These are phyloP conservation scores for Pyricularia sp. DNA, from an alignment of 2,329 filamentous ascomycete species.

Conservation along the genomic window DNA sequence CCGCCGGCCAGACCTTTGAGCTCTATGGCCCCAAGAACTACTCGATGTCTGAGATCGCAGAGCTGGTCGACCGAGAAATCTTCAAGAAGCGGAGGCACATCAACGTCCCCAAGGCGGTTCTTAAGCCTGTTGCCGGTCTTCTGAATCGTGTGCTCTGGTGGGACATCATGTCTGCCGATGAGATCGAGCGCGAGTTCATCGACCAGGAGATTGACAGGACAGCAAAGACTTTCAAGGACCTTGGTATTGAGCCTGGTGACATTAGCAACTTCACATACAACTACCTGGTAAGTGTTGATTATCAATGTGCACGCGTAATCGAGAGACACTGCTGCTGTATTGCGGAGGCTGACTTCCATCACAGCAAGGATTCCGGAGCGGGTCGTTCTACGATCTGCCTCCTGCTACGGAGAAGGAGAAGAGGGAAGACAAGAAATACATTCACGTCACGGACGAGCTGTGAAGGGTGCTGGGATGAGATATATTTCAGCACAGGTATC, in stretches of 20 bases:
- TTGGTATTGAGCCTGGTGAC: constrained; percentile 80
- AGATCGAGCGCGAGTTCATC: constrained; percentile 84
- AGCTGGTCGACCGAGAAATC: constrained; percentile 84
- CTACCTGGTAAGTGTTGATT: constrained; percentile 59
- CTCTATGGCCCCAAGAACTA: constrained; percentile 91
- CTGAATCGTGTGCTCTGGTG: constrained; percentile 84
- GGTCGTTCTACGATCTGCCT: constrained; percentile 82
- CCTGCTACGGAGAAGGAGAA: constrained; percentile 91
- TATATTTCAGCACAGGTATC: constrained; percentile 16
- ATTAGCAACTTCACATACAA: constrained; percentile 80
- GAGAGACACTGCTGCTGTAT: not conserved
- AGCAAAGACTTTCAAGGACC: constrained; percentile 91
- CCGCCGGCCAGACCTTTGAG: constrained; percentile 82
- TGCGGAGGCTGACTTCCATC: constrained; percentile 17
- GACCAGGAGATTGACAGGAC: constrained; percentile 82
- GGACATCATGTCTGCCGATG: constrained; percentile 68
- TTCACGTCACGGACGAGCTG: constrained; percentile 85
- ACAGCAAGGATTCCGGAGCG: constrained; percentile 81
- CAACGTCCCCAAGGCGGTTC: constrained; percentile 70
- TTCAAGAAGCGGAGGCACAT: constrained; percentile 80
- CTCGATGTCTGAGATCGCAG: constrained; percentile 73
- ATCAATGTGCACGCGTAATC: not conserved
- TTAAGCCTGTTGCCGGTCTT: constrained; percentile 61
- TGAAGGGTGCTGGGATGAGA: constrained; percentile 27
- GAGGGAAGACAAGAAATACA: constrained; percentile 88